phyloP scores from a whole-genome alignment of 2,329 filamentous ascomycete genomes.

The Phyllosticta capitalensis region DNA sequence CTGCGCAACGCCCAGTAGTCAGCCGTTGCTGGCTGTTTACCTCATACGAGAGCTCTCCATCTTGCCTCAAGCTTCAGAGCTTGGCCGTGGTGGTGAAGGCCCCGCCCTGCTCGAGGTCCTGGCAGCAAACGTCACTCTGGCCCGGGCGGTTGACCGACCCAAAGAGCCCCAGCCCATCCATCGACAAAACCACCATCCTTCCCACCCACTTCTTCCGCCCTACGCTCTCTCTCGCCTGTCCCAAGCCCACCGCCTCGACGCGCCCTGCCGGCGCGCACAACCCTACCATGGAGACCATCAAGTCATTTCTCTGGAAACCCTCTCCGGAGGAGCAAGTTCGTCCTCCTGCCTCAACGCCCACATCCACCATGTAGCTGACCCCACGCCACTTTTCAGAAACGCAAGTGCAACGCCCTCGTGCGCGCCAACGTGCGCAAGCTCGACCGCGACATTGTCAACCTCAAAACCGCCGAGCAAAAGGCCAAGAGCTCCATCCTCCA shows the following conservation, averaged over 20 bases:
- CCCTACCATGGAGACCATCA: slow-evolving; percentile 70
- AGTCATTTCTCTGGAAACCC: slow-evolving; percentile 78
- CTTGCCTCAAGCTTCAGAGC: background rate
- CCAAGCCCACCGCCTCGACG: background rate
- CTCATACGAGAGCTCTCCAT: background rate
- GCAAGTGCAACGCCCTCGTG: slow-evolving; percentile 89
- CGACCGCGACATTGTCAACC: slow-evolving; percentile 77
- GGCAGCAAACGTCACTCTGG: background rate
- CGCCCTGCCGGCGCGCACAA: background rate
- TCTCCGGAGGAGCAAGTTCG: slow-evolving; percentile 86
- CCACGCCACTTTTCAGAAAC: slow-evolving; percentile 50
- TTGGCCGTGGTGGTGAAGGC: background rate
- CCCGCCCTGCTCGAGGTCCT: background rate
- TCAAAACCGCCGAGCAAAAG: slow-evolving; percentile 62
- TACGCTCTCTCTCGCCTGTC: background rate
- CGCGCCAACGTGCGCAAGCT: slow-evolving; percentile 86
- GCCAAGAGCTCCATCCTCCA: slow-evolving; percentile 77
- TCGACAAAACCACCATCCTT: background rate
- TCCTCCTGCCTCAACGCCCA: background rate
- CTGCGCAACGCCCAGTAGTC: background rate
- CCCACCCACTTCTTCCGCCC: background rate
- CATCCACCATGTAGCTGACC: background rate
- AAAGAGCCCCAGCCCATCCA: background rate
- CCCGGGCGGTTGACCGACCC: background rate
- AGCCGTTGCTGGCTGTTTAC: background rate